These are phyloP conservation scores for Exophiala oligosperma DNA, from an alignment of 2,329 filamentous ascomycete genomes.

Conservation along the genomic window DNA sequence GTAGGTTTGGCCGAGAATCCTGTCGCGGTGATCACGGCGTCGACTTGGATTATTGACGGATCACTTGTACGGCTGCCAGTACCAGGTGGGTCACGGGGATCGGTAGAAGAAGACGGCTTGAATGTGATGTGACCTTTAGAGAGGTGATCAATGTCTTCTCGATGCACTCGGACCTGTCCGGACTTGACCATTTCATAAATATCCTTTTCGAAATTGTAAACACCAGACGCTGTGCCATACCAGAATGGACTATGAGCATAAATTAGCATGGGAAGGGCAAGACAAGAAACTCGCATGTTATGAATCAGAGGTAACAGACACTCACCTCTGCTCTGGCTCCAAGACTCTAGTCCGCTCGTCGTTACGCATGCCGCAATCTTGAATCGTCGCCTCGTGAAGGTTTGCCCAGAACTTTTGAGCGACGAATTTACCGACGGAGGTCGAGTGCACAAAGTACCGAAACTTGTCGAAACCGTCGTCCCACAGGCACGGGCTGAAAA, in stretches of 20 bases:
- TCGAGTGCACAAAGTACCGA: constrained; percentile 52
- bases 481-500: constrained; percentile 75
- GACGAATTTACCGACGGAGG: constrained; percentile 51
- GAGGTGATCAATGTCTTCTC: constrained; percentile 56
- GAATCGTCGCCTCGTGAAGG: constrained; percentile 50
- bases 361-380: constrained; percentile 48
- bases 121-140: constrained; percentile 50
- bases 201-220: constrained; percentile 60
- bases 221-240: constrained; percentile 56
- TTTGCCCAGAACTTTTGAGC: constrained; percentile 55
- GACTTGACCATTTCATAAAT: constrained; percentile 58
- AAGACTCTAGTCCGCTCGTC: constrained; percentile 46
- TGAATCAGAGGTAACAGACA: background rate
- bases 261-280: background rate
- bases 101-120: constrained; percentile 3
- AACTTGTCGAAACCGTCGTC: constrained; percentile 52
- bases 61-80: constrained; percentile 30
- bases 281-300: background rate
- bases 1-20: constrained; percentile 56
- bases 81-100: too few species aligned
- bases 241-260: constrained; percentile 45
- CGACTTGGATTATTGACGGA: constrained; percentile 45
- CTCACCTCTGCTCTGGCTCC: constrained; percentile 39
- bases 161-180: constrained; percentile 56
- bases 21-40: constrained; percentile 57